These are phyloP conservation scores for Tricholoma saponaceum DNA, from an alignment of 768 basidiomycete genomes.

Conservation along the genomic window DNA sequence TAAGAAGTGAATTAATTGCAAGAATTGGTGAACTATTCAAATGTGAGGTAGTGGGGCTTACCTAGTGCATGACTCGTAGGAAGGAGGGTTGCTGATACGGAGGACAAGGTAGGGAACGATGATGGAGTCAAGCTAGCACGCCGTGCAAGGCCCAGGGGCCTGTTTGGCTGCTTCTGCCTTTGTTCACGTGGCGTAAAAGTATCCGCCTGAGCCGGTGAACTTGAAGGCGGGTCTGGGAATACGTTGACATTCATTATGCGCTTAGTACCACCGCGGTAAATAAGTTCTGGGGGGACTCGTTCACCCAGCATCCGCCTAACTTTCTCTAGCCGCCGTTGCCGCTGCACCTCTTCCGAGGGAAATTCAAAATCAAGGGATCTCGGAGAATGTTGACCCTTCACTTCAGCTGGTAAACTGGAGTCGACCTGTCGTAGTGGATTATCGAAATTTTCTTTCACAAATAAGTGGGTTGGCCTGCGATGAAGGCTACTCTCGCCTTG, in stretches of 20 bases:
- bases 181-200: neutral
- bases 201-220: neutral
- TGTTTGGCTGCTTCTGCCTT: neutral
- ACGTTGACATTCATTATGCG: constrained; percentile 6
- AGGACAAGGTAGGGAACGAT: constrained; percentile 9
- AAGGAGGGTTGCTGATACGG: constrained; percentile 4
- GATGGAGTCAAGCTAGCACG: constrained; percentile 10
- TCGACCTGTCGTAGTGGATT: constrained; percentile 10
- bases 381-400: constrained; percentile 1
- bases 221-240: constrained; percentile 11
- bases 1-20: neutral
- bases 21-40: neutral
- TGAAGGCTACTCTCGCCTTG: constrained; percentile 10
- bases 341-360: constrained; percentile 13
- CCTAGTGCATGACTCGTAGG: constrained; percentile 7
- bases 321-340: constrained; percentile 13
- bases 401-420: neutral
- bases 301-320: constrained; percentile 19
- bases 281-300: constrained; percentile 15
- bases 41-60: constrained; percentile 6
- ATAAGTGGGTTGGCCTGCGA: neutral
- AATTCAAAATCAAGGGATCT: constrained; percentile 5
- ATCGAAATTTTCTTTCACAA: constrained; percentile 8
- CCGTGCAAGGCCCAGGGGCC: neutral
- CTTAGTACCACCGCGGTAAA: constrained; percentile 7